Base-by-base conservation (phyloP, 352 stramenopile species). In the Halophytophthora polymorphica region DNA sequence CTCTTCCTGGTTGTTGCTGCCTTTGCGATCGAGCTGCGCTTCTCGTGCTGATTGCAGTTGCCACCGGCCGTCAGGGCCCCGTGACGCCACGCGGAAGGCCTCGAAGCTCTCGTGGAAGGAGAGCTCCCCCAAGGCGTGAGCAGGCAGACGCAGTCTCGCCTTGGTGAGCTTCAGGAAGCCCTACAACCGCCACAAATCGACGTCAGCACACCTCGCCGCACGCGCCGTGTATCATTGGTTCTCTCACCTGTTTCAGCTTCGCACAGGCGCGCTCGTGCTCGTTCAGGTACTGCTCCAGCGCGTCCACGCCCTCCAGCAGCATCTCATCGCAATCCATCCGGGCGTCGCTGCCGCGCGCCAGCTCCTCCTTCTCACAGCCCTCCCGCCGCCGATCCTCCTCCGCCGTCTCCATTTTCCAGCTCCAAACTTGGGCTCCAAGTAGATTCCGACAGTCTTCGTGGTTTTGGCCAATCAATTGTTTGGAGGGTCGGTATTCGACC, bases 91-190 rank as follows among this genome's bases (percentile, higher is more conserved):
- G 7, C 49, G 52, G 17, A 38, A 60, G 1, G 78, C 75, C 3
- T 82, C 62, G 43, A 86, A 83, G 11, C 66, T 28, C 29, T 86
- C 78, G 18, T 75, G 71, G 36, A 82, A 90, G 22, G 78, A 90
- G 8, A 83, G 50, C 41, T 90, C 78, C 23, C 66, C 69, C 25
- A 90, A 39, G 8, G 69, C 54, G 39, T 90, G 66, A 19, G 68
- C 56, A 15, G 73, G 62, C 5, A 90, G 57, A 12, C 66, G 64
- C 48, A 76, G 61, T 47, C 64, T 71, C 17, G 76, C 75, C 61
- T 77, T 87, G 22, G 73, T 77, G 23, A 87, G 67, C 67, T 83
- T 85, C n/a, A 90, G 45, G 55, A 87, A 87, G 18, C 71, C 78
- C 78, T 89, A 36, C 46, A 37, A 41, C n/a, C 12, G 23, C 33